Conservation (phyloP, 202 grass and related monocot species). For the Setaria italica region DNA sequence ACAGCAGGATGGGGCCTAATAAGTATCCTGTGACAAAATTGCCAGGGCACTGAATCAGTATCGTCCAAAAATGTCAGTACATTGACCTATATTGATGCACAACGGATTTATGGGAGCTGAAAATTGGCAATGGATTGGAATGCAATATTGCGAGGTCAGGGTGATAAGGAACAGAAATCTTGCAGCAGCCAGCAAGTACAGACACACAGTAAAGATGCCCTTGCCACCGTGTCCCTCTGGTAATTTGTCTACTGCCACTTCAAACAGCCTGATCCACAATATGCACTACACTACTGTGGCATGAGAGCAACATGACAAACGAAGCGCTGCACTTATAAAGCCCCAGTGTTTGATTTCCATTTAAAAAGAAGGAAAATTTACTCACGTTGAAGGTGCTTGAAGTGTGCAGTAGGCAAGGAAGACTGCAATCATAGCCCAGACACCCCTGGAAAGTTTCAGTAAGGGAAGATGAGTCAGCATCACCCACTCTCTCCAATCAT, state of each 20-base stretch:
- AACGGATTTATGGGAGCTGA: neutral
- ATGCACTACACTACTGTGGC: neutral
- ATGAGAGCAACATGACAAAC: constrained; percentile 8
- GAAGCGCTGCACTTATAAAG: neutral
- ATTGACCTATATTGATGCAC: constrained; percentile 4
- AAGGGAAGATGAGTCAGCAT: constrained; percentile 35
- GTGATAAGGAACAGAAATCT: constrained; percentile 6
- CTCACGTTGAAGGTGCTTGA: constrained; percentile 98
- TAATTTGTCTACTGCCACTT: constrained; percentile 7
- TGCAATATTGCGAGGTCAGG: neutral
- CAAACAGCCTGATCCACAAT: constrained; percentile 15
- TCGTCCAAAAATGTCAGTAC: constrained; percentile 40
- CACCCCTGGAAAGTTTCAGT: constrained; percentile 69
- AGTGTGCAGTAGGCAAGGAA: constrained; percentile 96
- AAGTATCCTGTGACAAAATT: constrained; percentile 71
- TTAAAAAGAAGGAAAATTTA: neutral
- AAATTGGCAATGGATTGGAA: neutral
- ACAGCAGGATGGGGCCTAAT: constrained; percentile 97
- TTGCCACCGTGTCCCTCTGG: neutral
- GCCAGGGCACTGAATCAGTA: constrained; percentile 50
- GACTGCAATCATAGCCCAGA: constrained; percentile 96
- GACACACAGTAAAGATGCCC: constrained; percentile 12
- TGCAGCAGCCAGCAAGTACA: constrained; percentile 14
- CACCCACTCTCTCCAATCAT: constrained; percentile 49
- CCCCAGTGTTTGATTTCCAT: constrained; percentile 25